These are phyloP conservation scores for Talaromyces rugulosus DNA, from an alignment of 2,329 filamentous ascomycete species.

Conservation along the genomic window DNA sequence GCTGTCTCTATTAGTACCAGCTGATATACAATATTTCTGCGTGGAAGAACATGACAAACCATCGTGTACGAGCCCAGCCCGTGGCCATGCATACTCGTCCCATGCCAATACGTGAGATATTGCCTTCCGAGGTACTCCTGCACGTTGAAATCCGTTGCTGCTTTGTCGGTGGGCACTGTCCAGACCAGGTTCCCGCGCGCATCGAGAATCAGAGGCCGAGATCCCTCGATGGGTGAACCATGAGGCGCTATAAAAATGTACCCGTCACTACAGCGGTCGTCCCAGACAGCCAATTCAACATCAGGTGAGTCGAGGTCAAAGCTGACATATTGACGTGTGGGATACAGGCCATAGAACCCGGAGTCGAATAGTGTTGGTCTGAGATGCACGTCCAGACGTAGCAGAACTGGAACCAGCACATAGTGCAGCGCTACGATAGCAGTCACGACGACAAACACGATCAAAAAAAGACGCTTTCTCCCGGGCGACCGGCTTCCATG, in stretches of 20 bases:
- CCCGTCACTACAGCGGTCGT: too few species aligned
- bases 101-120: slow-evolving; percentile 1
- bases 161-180: neutral
- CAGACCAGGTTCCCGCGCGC: slow-evolving; percentile 2
- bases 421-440: neutral
- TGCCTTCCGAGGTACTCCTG: slow-evolving; percentile 1
- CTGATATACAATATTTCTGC: too few species aligned
- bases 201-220: slow-evolving; percentile 7
- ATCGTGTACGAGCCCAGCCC: slow-evolving; percentile 1
- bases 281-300: too few species aligned
- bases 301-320: too few species aligned
- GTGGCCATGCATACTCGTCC: slow-evolving; percentile 1
- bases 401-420: neutral
- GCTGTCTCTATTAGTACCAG: neutral
- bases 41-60: neutral
- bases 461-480: neutral
- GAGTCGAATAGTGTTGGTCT: too few species aligned
- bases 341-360: too few species aligned
- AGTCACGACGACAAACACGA: neutral
- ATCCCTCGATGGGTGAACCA: neutral
- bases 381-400: too few species aligned
- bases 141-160: slow-evolving; percentile 1
- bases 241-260: slow-evolving; percentile 1
- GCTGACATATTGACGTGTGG: too few species aligned
- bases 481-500: neutral